These are phyloP conservation scores for Candida odintsovae DNA, from an alignment of 805 yeast genomes.

Conservation along the genomic window DNA sequence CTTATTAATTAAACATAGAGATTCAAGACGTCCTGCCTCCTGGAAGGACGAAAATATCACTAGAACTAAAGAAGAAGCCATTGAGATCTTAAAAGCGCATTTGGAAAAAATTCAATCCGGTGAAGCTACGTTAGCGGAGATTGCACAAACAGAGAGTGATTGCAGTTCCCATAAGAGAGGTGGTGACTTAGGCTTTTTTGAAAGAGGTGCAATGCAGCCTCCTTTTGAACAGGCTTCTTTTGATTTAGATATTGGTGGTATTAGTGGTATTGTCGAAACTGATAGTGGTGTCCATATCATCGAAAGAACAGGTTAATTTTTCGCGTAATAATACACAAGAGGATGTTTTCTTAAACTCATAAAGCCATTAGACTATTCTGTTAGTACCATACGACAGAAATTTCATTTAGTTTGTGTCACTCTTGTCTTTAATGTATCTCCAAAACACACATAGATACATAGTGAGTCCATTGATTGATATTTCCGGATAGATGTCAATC, in stretches of 20 bases:
- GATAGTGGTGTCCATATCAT: conserved; percentile 89
- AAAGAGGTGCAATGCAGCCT: conserved; percentile 93
- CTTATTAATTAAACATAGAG: conserved; percentile 74
- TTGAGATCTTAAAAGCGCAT: conserved; percentile 50
- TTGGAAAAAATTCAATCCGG: conserved; percentile 59
- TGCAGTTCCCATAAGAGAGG: conserved; percentile 81
- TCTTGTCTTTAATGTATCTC: too few relatives aligned
- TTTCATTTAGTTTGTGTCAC: too few relatives aligned
- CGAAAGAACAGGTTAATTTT: conserved; percentile 62
- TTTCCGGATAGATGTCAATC: too few relatives aligned
- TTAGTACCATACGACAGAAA: too few relatives aligned
- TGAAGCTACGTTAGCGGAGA: conserved; percentile 55
- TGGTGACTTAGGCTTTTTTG: conserved; percentile 90
- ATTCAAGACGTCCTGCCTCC: conserved; percentile 83
- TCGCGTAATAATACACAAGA: not conserved
- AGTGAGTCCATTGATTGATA: too few relatives aligned
- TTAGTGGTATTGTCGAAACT: conserved; percentile 78
- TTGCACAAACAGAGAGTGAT: conserved; percentile 83
- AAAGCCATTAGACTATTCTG: too few relatives aligned
- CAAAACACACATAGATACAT: too few relatives aligned
- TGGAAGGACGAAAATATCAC: conserved; percentile 82
- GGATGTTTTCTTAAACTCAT: too few relatives aligned
- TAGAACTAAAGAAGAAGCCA: conserved; percentile 78
- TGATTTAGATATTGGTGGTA: conserved; percentile 72
- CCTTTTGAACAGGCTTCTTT: conserved; percentile 86